Evolutionary conservation across 805 yeast species (phyloP).

Genomic region (Kuraishia ogatae): DNA sequence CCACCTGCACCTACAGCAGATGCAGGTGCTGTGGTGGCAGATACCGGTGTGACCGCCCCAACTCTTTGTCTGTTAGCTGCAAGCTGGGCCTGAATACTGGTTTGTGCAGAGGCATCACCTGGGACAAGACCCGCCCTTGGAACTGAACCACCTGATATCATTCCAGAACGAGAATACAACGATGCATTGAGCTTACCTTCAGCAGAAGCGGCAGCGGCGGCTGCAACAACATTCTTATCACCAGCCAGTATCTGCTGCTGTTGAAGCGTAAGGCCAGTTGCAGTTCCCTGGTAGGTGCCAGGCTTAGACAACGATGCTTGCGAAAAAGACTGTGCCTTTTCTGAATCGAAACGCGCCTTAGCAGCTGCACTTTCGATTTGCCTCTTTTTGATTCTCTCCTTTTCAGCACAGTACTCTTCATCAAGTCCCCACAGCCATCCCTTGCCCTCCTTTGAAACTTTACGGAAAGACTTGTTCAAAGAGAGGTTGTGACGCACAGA

Average conservation of each 20-base stretch:
- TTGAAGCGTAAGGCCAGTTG: slow-evolving; percentile 1
- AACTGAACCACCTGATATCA: slow-evolving; percentile 1
- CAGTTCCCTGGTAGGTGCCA: background rate
- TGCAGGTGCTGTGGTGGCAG: slow-evolving; percentile 5
- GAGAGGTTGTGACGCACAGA: slow-evolving; percentile 86
- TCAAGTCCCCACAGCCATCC: slow-evolving; percentile 95
- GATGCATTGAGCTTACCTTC: slow-evolving; percentile 7
- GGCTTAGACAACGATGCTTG: background rate
- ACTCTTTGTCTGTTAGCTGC: slow-evolving; percentile 29
- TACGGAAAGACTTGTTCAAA: slow-evolving; percentile 75
- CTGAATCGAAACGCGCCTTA: slow-evolving; percentile 46
- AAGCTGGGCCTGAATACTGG: slow-evolving; percentile 32
- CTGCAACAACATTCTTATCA: background rate
- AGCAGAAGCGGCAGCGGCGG: background rate
- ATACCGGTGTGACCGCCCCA: slow-evolving; percentile 12
- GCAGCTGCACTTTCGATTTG: slow-evolving; percentile 60
- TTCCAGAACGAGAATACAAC: background rate
- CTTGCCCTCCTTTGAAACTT: slow-evolving; percentile 78
- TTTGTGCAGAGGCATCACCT: slow-evolving; percentile 1
- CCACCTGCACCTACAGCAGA: slow-evolving; percentile 3
- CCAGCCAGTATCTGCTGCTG: slow-evolving; percentile 25
- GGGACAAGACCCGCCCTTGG: background rate
- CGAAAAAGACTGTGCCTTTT: slow-evolving; percentile 16
- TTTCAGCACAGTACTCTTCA: slow-evolving; percentile 73
- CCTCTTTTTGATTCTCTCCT: slow-evolving; percentile 59